Base-by-base conservation (phyloP, 768 basidiomycete species). In the Saitozyma sp. region DNA sequence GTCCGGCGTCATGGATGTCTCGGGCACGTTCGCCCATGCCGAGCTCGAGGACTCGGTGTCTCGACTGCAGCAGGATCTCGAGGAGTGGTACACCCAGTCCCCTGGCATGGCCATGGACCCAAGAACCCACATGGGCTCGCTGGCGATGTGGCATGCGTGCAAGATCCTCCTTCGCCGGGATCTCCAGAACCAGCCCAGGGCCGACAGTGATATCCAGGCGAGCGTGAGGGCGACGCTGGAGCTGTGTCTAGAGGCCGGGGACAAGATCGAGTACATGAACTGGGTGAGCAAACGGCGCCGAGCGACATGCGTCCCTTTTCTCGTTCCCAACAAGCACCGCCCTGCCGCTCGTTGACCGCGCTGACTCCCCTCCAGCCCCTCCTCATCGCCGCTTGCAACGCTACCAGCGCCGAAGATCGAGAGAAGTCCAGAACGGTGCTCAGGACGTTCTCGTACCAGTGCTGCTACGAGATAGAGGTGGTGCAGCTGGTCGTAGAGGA, bases 181-280 rank as follows among this genome's bases (percentile, higher is more conserved):
- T 52, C 20, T 62, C n/a, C 49, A 46, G 38, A 54, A 50, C 6
- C 42, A 29, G 42, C 5, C 14, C 19, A 50, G 52, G 50, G 37
- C 20, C 43, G 62, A 67, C 41, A 20, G 43, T 17, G 38, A 9
- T 20, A 57, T 70, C 11, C 65, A 70, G 50, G 17, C 45, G 17
- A 58, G 62, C 51, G 68, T 63, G 9, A 49, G 19, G 48, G 57
- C 50, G 48, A 64, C 65, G 10, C 48, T 70, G 14, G 55, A 56
- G 43, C 39, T 67, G 16, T 67, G 59, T 40, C 39, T 37, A 8
- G 63, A 57, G 19, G 68, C 60, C 11, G 68, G 65, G 11, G 68
- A 64, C n/a, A 70, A 70, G 53, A 51, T 62, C 13, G 68, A 70
- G 51, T 67, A 64, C 54, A 51, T 70, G 52, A 70, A 67, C 56